Evolutionary conservation across 2,329 filamentous ascomycete species (phyloP).

Genomic region (Hymenoscyphus linearis): DNA sequence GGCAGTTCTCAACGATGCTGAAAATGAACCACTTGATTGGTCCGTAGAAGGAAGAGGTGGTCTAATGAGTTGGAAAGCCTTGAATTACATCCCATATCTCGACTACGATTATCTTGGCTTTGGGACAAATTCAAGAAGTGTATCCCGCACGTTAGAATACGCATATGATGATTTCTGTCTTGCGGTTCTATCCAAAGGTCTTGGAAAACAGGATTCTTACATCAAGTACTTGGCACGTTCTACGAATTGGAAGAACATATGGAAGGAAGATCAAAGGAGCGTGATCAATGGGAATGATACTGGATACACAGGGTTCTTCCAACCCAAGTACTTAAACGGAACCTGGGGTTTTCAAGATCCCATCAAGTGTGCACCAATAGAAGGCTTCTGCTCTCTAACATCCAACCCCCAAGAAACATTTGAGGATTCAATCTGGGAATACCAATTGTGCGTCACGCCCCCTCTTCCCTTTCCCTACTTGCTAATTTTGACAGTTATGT

Average conservation of each 20-base stretch:
- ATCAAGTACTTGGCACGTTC: constrained; percentile 22
- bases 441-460: constrained; percentile 35
- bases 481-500: constrained; percentile 21
- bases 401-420: constrained; percentile 53
- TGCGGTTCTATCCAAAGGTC: constrained; percentile 50
- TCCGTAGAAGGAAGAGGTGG: constrained; percentile 65
- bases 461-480: neutral
- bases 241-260: constrained; percentile 56
- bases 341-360: constrained; percentile 67
- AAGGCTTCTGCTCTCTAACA: constrained; percentile 20
- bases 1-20: constrained; percentile 60
- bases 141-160: constrained; percentile 71
- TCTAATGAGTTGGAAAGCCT: constrained; percentile 63
- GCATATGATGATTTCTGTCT: constrained; percentile 71
- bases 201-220: constrained; percentile 49
- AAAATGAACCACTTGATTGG: constrained; percentile 57
- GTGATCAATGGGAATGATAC: constrained; percentile 49
- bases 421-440: constrained; percentile 69
- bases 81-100: constrained; percentile 66
- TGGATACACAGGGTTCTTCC: constrained; percentile 63
- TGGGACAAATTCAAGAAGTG: constrained; percentile 63
- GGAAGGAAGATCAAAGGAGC: constrained; percentile 50
- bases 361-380: constrained; percentile 31
- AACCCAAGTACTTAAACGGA: constrained; percentile 60
- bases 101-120: constrained; percentile 61